These are phyloP conservation scores for Coix lacrymajobi DNA, from an alignment of 176 grass and related monocot genomes.

Conservation along the genomic window DNA sequence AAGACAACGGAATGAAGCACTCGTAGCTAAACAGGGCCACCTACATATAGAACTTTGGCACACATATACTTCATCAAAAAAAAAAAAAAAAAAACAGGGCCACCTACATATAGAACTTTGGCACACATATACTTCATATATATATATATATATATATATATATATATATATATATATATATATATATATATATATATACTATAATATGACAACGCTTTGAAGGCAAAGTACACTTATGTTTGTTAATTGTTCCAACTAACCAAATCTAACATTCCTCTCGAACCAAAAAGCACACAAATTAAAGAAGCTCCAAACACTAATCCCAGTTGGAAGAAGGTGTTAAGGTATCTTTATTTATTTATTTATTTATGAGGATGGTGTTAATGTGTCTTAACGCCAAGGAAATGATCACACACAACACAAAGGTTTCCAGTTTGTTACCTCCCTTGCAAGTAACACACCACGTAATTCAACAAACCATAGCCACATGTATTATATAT, in stretches of 20 bases:
- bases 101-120: neutral
- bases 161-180: too few relatives aligned
- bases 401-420: constrained; percentile 5
- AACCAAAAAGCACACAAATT: neutral
- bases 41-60: neutral
- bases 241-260: constrained; percentile 22
- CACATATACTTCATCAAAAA: too few relatives aligned
- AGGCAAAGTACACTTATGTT: constrained; percentile 36
- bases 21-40: neutral
- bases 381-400: constrained; percentile 39
- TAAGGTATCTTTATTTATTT: constrained; percentile 14
- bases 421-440: neutral
- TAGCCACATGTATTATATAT: neutral
- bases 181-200: too few relatives aligned
- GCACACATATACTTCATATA: neutral
- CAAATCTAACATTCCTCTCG: constrained; percentile 25
- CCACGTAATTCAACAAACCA: neutral
- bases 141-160: too few relatives aligned
- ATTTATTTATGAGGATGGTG: neutral
- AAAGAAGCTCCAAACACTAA: constrained; percentile 10
- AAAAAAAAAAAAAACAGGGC: too few relatives aligned
- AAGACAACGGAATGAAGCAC: neutral
- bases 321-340: constrained; percentile 13
- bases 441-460: constrained; percentile 34
- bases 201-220: constrained; percentile 37